Evolutionary conservation across 1,139 yeast species (phyloP).

Genomic region (Hyphopichia fennica): DNA sequence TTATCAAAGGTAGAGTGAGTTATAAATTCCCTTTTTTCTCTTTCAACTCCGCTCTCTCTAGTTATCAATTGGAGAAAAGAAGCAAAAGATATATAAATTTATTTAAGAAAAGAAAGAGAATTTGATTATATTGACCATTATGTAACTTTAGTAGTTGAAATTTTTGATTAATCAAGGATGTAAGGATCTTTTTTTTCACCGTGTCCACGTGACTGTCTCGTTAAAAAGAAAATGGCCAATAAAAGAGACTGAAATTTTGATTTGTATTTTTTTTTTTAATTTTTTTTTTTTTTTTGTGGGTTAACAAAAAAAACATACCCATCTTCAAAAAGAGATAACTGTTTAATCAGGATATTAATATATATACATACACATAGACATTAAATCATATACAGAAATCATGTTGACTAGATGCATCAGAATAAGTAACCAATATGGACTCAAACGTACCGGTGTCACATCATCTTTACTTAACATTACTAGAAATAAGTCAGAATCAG

Average conservation of each 20-base stretch:
- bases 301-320: neutral
- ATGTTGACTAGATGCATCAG: conserved; percentile 2
- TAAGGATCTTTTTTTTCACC: neutral
- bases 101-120: no score
- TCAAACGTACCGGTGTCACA: neutral
- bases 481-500: conserved; percentile 12
- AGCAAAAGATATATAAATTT: no score
- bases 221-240: neutral
- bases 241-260: neutral
- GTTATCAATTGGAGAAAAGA: no score
- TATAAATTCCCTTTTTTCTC: no score
- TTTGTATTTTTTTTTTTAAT: neutral
- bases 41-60: neutral
- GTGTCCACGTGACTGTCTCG: neutral
- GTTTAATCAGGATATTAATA: neutral
- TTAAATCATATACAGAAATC: neutral
- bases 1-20: no score
- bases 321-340: neutral
- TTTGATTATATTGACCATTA: no score
- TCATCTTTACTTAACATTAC: neutral
- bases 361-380: neutral
- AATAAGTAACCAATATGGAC: neutral
- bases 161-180: no score
- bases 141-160: no score
- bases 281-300: neutral